These are phyloP conservation scores for Onygenales sp. DNA, from an alignment of 2,329 filamentous ascomycete genomes.

Conservation along the genomic window DNA sequence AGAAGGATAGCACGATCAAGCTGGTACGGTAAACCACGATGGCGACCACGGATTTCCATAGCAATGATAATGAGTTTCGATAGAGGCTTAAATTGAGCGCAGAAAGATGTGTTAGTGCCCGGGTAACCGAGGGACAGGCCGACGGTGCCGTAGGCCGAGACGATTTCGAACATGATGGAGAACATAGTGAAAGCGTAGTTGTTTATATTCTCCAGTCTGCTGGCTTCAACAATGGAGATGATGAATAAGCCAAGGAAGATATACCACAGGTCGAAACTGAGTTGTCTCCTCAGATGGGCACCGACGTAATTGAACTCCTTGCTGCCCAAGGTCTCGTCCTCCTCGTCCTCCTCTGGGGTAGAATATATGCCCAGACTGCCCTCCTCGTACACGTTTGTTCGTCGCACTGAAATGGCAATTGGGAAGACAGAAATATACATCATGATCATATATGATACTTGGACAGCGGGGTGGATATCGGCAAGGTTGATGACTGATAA, in stretches of 20 bases:
- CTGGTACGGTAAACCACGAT: conserved; percentile 57
- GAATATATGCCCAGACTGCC: conserved; percentile 55
- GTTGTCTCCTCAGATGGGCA: conserved; percentile 80
- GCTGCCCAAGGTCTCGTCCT: conserved; percentile 42
- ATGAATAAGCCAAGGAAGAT: conserved; percentile 90
- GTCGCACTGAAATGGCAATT: conserved; percentile 87
- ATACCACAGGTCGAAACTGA: conserved; percentile 97
- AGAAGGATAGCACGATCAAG: conserved; percentile 61
- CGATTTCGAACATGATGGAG: conserved; percentile 67
- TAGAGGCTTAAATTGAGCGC: conserved; percentile 65
- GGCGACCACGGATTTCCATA: conserved; percentile 57
- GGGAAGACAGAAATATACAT: conserved; percentile 99
- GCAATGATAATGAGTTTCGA: conserved; percentile 57
- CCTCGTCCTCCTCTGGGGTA: conserved; percentile 55
- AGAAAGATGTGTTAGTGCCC: conserved; percentile 67
- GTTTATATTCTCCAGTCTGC: conserved; percentile 53
- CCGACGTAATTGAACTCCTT: conserved; percentile 73
- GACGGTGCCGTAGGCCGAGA: conserved; percentile 90
- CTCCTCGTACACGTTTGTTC: conserved; percentile 95
- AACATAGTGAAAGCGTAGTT: conserved; percentile 57
- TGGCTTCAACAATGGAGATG: conserved; percentile 78
- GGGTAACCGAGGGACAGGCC: conserved; percentile 81
- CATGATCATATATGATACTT: conserved; percentile 94
- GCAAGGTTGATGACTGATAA: conserved; percentile 74
- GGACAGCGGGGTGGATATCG: conserved; percentile 76